These are phyloP conservation scores for Ephemerocybe angulata DNA, from an alignment of 768 basidiomycete genomes.

Conservation along the genomic window DNA sequence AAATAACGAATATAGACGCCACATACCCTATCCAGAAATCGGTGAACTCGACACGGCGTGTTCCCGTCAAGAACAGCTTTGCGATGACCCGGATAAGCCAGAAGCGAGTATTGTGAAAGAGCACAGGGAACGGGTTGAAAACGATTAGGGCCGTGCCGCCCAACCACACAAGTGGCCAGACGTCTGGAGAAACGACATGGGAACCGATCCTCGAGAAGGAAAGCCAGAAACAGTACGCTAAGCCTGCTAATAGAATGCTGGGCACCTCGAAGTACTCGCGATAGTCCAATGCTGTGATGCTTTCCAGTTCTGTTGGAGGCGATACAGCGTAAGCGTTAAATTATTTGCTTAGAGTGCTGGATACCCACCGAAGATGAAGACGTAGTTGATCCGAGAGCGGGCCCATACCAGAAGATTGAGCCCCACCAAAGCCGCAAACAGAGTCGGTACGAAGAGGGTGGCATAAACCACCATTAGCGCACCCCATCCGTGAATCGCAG, in stretches of 20 bases:
- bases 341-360: slow-evolving; percentile 14
- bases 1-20: background rate
- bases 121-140: slow-evolving; percentile 72
- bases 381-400: slow-evolving; percentile 77
- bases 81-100: slow-evolving; percentile 73
- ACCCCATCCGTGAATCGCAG: slow-evolving; percentile 62
- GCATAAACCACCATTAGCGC: slow-evolving; percentile 78
- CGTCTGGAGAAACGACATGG: slow-evolving; percentile 53
- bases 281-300: slow-evolving; percentile 69
- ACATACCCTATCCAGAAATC: slow-evolving; percentile 86
- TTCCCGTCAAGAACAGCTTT: slow-evolving; percentile 66
- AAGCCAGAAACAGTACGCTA: slow-evolving; percentile 82
- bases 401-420: slow-evolving; percentile 83
- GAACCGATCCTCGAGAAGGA: slow-evolving; percentile 67
- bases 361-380: slow-evolving; percentile 80
- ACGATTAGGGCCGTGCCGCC: slow-evolving; percentile 53
- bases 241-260: slow-evolving; percentile 66
- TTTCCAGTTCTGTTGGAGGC: slow-evolving; percentile 55
- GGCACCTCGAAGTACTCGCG: slow-evolving; percentile 75
- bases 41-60: slow-evolving; percentile 73
- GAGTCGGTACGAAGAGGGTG: slow-evolving; percentile 63
- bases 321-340: background rate
- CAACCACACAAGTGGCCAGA: slow-evolving; percentile 85
- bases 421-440: slow-evolving; percentile 76
- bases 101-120: slow-evolving; percentile 62